These are phyloP conservation scores for Sporothrix pallida DNA, from an alignment of 2,329 filamentous ascomycete species.

Conservation along the genomic window DNA sequence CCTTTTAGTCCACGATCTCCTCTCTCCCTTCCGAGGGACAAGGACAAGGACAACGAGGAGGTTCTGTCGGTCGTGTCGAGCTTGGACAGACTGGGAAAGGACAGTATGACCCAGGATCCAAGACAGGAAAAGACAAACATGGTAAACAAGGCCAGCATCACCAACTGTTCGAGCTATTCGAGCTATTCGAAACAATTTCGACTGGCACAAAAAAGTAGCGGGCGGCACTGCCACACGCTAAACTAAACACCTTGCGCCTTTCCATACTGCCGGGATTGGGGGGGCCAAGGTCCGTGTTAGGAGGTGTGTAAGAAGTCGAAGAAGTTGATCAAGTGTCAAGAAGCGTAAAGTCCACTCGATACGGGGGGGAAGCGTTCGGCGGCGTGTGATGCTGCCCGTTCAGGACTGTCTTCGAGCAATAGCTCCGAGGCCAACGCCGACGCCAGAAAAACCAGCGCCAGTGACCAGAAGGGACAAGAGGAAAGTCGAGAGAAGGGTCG, in stretches of 20 bases:
- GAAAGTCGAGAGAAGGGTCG: background rate
- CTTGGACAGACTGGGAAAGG: conserved; percentile 1
- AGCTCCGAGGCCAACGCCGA: background rate
- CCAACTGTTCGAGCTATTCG: background rate
- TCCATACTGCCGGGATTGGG: conserved; percentile 14
- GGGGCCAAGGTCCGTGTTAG: background rate
- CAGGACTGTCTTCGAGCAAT: background rate
- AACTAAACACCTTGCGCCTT: background rate
- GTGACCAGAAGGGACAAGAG: background rate
- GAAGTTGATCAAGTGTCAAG: background rate
- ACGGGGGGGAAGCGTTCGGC: background rate
- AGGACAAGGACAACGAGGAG: background rate
- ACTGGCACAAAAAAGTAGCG: conserved; percentile 7
- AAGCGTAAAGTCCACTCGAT: no score
- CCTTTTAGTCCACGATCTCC: background rate
- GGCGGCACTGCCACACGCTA: conserved; percentile 26
- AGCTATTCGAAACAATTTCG: no score
- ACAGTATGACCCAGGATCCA: no score
- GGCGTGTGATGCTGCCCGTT: background rate
- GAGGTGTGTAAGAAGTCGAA: background rate
- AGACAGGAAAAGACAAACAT: background rate
- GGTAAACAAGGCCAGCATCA: background rate
- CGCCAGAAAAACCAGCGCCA: background rate
- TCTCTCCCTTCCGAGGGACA: background rate
- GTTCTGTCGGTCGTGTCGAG: background rate